phyloP scores from a whole-genome alignment of 495 filamentous ascomycete species.

The Durotheca rogersii region DNA sequence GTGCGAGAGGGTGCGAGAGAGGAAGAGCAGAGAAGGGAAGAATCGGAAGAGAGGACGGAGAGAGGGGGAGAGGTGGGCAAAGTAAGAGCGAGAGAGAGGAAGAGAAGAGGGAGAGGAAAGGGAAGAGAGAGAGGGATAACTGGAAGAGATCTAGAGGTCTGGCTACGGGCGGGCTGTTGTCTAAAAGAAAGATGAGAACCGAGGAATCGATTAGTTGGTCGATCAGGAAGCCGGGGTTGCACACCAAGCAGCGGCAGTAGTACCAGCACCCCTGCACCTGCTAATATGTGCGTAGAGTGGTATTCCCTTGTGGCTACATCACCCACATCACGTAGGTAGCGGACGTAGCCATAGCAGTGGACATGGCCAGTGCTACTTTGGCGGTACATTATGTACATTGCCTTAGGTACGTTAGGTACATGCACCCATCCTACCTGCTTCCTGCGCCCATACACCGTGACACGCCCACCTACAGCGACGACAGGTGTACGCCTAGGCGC shows the following conservation, averaged over 20 bases:
- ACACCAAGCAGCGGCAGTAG: conserved; percentile 24
- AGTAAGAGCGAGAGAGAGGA: conserved; percentile 12
- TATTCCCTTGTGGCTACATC: background rate
- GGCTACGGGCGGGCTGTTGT: conserved; percentile 31
- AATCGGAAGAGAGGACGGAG: conserved; percentile 16
- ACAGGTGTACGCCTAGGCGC: too few relatives aligned
- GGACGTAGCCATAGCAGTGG: too few relatives aligned
- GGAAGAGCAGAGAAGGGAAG: background rate
- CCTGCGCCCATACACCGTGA: too few relatives aligned
- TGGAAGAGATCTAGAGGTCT: conserved; percentile 38
- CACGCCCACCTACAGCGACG: too few relatives aligned
- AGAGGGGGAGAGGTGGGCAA: background rate
- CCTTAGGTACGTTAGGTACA: too few relatives aligned
- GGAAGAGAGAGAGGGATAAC: conserved; percentile 17
- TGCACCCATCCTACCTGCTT: too few relatives aligned
- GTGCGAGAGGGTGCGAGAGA: conserved; percentile 1
- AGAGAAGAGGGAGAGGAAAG: conserved; percentile 7
- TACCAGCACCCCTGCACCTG: conserved; percentile 12
- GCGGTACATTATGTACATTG: too few relatives aligned
- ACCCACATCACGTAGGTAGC: too few relatives aligned
- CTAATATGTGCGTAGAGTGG: conserved; percentile 1
- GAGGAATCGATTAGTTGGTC: conserved; percentile 26
- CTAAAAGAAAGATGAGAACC: conserved; percentile 29
- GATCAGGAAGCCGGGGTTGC: conserved; percentile 25
- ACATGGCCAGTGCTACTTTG: too few relatives aligned